phyloP scores from a whole-genome alignment of 2,329 filamentous ascomycete species.

The Aspergillus sp. region DNA sequence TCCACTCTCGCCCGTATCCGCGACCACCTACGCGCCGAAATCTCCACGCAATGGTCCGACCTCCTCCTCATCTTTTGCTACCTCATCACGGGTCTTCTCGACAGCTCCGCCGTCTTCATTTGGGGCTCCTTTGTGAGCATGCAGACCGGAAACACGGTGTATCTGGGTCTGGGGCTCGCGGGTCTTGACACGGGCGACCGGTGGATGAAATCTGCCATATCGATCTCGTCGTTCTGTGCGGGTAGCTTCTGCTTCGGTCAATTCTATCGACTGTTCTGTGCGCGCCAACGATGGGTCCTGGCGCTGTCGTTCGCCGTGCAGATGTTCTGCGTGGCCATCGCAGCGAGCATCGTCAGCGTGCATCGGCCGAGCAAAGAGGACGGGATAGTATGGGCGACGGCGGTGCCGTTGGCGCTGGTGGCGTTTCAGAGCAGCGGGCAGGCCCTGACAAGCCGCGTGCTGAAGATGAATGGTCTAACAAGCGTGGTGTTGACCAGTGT shows the following conservation, averaged over 20 bases:
- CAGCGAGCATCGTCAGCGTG: conserved; percentile 56
- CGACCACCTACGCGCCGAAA: conserved; percentile 37
- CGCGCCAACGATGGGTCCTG: conserved; percentile 44
- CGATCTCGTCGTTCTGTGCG: conserved; percentile 68
- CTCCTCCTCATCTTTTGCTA: conserved; percentile 70
- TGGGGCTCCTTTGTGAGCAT: conserved; percentile 82
- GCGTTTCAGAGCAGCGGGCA: conserved; percentile 78
- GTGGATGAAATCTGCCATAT: conserved; percentile 71
- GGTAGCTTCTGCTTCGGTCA: conserved; percentile 71
- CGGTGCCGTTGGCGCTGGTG: conserved; percentile 67
- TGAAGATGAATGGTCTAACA: conserved; percentile 69
- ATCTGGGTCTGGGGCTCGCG: conserved; percentile 69
- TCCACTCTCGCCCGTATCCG: neutral
- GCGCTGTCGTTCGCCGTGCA: conserved; percentile 57
- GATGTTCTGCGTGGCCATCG: conserved; percentile 49
- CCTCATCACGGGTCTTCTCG: conserved; percentile 72
- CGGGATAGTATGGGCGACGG: conserved; percentile 54
- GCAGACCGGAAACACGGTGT: conserved; percentile 85
- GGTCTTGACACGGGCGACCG: conserved; percentile 54
- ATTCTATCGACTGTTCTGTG: conserved; percentile 59
- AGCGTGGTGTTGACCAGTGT: conserved; percentile 79
- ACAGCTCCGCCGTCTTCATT: conserved; percentile 72
- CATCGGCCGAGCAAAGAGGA: conserved; percentile 47
- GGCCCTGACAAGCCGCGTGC: conserved; percentile 69
- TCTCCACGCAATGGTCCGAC: conserved; percentile 65